phyloP scores from a whole-genome alignment of 352 stramenopile genomes.

The Globisporangium barbulae region DNA sequence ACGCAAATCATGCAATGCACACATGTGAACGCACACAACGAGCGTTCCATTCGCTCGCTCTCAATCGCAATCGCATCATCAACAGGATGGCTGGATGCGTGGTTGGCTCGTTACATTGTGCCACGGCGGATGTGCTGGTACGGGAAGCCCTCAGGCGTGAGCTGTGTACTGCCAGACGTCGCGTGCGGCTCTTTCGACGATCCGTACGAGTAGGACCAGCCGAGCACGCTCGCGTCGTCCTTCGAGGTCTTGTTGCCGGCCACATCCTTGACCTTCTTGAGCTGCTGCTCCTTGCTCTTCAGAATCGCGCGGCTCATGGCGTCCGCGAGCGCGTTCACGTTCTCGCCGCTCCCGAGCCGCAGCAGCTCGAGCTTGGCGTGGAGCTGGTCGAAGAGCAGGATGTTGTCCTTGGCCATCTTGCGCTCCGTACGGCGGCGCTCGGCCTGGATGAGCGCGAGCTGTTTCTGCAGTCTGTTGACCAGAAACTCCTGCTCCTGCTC shows the following conservation, averaged over 20 bases:
- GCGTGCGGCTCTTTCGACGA: slow-evolving; percentile 18
- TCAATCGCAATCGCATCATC: not conserved
- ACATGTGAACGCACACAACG: not conserved
- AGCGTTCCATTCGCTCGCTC: not conserved
- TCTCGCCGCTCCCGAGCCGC: slow-evolving; percentile 47
- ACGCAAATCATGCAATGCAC: not conserved
- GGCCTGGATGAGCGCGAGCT: slow-evolving; percentile 57
- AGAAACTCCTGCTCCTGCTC: slow-evolving; percentile 88
- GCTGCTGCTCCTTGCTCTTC: slow-evolving; percentile 56
- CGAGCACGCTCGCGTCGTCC: slow-evolving; percentile 61
- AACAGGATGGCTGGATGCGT: not conserved
- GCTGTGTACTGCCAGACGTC: slow-evolving; percentile 25
- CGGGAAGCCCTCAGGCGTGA: slow-evolving; percentile 45
- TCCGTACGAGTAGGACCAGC: slow-evolving; percentile 26
- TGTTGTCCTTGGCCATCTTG: slow-evolving; percentile 71
- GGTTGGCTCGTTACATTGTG: slow-evolving; percentile 50
- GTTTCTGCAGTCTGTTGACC: slow-evolving; percentile 84
- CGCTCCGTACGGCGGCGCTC: slow-evolving; percentile 76
- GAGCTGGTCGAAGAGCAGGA: slow-evolving; percentile 66
- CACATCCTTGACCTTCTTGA: slow-evolving; percentile 41
- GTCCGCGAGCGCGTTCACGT: slow-evolving; percentile 59
- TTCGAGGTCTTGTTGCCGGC: slow-evolving; percentile 35
- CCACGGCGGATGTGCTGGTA: slow-evolving; percentile 75
- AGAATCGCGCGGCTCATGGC: slow-evolving; percentile 42
- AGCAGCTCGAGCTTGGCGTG: slow-evolving; percentile 61